These are phyloP conservation scores for Irpex sp. DNA, from an alignment of 1,284 basidiomycete species.

Conservation along the genomic window DNA sequence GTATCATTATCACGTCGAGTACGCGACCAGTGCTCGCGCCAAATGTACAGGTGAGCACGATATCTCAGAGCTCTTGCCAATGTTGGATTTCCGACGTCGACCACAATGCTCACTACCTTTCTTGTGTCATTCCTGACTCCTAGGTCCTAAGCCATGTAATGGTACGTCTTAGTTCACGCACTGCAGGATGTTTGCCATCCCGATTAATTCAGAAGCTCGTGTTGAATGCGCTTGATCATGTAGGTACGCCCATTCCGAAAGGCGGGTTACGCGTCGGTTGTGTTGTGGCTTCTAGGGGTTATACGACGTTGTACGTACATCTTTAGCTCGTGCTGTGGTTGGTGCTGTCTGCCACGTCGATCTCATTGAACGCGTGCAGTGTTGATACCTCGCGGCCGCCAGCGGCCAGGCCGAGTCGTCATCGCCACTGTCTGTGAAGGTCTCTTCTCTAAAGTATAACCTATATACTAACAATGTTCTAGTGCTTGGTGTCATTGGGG, in stretches of 20 bases:
- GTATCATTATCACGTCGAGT: conserved; percentile 67
- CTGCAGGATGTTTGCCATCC: not conserved
- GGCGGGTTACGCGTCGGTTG: conserved; percentile 71
- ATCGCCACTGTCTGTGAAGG: not conserved
- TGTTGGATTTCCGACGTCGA: conserved; percentile 13
- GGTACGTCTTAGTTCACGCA: conserved; percentile 36
- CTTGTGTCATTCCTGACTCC: conserved; percentile 17
- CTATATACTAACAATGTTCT: not conserved
- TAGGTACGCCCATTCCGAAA: conserved; percentile 73
- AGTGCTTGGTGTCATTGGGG: conserved; percentile 84
- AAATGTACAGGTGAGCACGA: conserved; percentile 74
- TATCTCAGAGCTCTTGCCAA: conserved; percentile 10
- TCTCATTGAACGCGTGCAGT: too few relatives aligned
- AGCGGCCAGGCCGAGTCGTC: too few relatives aligned
- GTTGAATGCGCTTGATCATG: not conserved
- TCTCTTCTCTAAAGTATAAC: not conserved
- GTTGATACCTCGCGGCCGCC: too few relatives aligned
- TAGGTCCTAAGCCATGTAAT: conserved; percentile 78
- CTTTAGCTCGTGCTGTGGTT: not conserved
- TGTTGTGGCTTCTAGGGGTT: conserved; percentile 74
- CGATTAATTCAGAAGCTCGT: too few relatives aligned
- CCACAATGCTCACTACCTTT: conserved; percentile 23
- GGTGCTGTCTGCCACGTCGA: too few relatives aligned
- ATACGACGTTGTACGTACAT: conserved; percentile 62
- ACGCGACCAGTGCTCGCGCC: conserved; percentile 61